Base-by-base conservation (phyloP, 495 filamentous ascomycete genomes). In the Penicillium alfredii region DNA sequence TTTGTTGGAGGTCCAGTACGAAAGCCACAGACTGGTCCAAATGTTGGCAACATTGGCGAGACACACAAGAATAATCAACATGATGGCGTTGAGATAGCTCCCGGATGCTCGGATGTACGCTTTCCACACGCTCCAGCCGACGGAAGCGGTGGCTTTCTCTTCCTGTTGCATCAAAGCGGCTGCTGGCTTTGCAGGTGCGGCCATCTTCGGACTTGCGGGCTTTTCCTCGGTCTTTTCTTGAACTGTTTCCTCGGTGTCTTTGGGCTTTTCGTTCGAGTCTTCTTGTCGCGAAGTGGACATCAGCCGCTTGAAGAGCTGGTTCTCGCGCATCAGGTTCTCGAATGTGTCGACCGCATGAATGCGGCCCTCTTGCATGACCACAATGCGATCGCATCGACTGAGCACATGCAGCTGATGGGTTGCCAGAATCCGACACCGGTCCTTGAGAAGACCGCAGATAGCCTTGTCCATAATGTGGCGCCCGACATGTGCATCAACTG, bases 331-430 rank as follows among this genome's bases (percentile, higher is more conserved):
- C 17, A 97, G 68, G 33, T 93, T 86, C 25, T 86, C 75, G 48
- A 87, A 95, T 1, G 89, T 94, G 45, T 88, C 89, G 30, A 95
- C 69, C 2, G 85, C 85, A 49, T 82, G 73, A 29, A 98, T 83
- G 29, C 65, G 76, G 14, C 92, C 92, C 6, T 80, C 78, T 26
- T 95, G 80, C 78, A 98, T 85, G 77, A 86, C 88, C 19, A 96
- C 74, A 42, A 97, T 85, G 10, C 89, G 72, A 51, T 96, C 87
- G 52, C 88, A 94, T 17, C 89, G 84, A 45, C 75, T 84, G 10
- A 96, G 74, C 15, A 97, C 89, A 64, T 92, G 88, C 4, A 95
- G 74, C 54, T 96, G 92, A 60, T 98, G 92, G 0, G 92, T 98
- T 4, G 90, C 92, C 22, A 98, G 71, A 20, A 97, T 82, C 19